Evolutionary conservation across 2,329 filamentous ascomycete species (phyloP).

Genomic region (Ophiocordyceps camponoti-leonardi): DNA sequence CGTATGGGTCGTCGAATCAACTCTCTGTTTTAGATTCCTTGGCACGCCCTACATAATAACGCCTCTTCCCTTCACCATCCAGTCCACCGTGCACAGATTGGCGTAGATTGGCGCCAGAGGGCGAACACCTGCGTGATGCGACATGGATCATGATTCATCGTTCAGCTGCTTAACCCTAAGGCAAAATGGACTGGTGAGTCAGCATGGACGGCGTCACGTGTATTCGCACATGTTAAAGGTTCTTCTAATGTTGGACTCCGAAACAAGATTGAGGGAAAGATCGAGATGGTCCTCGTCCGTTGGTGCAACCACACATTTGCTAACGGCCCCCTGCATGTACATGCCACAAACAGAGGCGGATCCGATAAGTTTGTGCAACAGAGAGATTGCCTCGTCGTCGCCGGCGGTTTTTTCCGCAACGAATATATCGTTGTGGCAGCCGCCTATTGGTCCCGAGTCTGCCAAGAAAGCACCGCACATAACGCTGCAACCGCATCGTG

Average conservation of each 20-base stretch:
- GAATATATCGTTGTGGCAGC: neutral
- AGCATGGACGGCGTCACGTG: neutral
- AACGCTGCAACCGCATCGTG: neutral
- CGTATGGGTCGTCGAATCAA: no score
- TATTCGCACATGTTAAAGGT: no score
- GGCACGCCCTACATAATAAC: neutral
- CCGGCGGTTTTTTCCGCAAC: neutral
- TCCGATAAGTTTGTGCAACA: neutral
- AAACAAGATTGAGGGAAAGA: neutral
- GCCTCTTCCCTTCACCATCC: neutral
- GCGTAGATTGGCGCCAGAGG: neutral
- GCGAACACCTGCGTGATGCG: neutral
- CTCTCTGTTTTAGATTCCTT: neutral
- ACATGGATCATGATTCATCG: no score
- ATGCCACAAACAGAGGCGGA: no score
- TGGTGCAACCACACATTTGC: no score
- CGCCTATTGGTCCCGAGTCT: neutral
- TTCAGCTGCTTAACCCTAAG: neutral
- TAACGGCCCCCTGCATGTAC: no score
- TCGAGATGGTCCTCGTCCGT: neutral
- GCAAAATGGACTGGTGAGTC: neutral
- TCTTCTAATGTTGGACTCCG: no score
- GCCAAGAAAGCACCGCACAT: neutral
- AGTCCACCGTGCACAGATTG: neutral
- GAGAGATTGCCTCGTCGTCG: neutral